Evolutionary conservation across 495 filamentous ascomycete genomes (phyloP).

Genomic region (Penicillium mononematosum): DNA sequence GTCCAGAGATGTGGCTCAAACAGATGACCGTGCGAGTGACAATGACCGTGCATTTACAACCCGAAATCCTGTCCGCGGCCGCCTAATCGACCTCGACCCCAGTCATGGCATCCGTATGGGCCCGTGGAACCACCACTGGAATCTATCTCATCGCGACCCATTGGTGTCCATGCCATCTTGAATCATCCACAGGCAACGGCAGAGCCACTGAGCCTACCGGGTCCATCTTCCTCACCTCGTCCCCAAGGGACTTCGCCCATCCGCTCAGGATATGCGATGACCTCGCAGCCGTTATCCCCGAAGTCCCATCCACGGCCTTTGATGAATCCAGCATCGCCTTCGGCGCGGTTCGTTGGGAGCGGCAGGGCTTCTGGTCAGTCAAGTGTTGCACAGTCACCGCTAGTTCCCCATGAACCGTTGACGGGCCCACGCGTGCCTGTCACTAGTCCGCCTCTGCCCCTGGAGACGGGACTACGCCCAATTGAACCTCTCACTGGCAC

Average conservation of each 20-base stretch:
- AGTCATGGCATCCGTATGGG: conserved; percentile 41
- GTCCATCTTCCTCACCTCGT: conserved; percentile 28
- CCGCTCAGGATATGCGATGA: conserved; percentile 35
- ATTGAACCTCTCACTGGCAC: conserved; percentile 28
- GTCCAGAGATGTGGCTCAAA: conserved; percentile 30
- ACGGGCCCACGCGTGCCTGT: conserved; percentile 28
- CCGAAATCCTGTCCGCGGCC: conserved; percentile 28
- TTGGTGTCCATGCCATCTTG: conserved; percentile 52
- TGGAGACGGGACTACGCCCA: conserved; percentile 30
- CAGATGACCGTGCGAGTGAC: conserved; percentile 29
- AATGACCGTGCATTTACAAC: conserved; percentile 27
- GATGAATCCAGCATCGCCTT: conserved; percentile 66
- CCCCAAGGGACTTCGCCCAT: conserved; percentile 37
- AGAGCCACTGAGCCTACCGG: conserved; percentile 30
- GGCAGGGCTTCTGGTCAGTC: conserved; percentile 45
- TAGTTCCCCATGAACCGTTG: conserved; percentile 39
- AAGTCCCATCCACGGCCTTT: conserved; percentile 49
- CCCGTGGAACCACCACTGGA: conserved; percentile 42
- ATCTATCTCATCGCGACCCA: conserved; percentile 40
- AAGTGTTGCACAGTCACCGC: conserved; percentile 48
- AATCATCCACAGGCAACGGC: conserved; percentile 42
- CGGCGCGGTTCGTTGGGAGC: conserved; percentile 38
- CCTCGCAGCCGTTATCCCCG: conserved; percentile 38
- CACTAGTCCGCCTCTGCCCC: conserved; percentile 31
- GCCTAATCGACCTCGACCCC: conserved; percentile 33